These are phyloP conservation scores for Apiospora arundinis DNA, from an alignment of 2,329 filamentous ascomycete genomes.

Conservation along the genomic window DNA sequence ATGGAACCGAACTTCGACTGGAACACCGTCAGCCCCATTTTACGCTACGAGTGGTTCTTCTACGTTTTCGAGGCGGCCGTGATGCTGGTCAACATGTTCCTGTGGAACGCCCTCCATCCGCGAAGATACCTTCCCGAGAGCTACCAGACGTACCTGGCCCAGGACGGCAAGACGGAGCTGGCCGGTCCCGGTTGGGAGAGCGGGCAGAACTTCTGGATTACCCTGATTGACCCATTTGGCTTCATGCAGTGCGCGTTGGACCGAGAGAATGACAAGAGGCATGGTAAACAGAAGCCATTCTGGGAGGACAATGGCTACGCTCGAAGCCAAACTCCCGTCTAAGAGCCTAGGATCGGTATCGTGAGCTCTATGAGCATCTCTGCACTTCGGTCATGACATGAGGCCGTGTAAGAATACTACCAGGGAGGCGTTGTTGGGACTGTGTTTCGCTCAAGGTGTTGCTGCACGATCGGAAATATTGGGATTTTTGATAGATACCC, in stretches of 20 bases:
- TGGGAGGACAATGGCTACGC: constrained; percentile 19
- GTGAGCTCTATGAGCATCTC: not conserved
- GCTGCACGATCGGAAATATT: not conserved
- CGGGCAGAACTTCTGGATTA: constrained; percentile 31
- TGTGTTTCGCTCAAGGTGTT: not conserved
- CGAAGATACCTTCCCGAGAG: constrained; percentile 45
- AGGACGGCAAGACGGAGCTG: constrained; percentile 45
- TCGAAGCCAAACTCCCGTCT: not conserved
- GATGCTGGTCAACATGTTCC: constrained; percentile 46
- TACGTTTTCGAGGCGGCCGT: constrained; percentile 50
- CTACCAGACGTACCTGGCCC: constrained; percentile 44
- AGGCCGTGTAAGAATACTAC: not conserved
- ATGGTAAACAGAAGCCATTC: constrained; percentile 28
- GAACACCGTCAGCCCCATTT: constrained; percentile 39
- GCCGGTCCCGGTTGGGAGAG: constrained; percentile 40
- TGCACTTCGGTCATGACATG: no score
- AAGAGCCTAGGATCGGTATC: not conserved
- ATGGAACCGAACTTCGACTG: constrained; percentile 39
- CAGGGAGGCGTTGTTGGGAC: not conserved
- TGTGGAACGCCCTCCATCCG: constrained; percentile 49
- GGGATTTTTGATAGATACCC: not conserved
- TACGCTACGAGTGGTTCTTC: constrained; percentile 53
- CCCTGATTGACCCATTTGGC: constrained; percentile 40
- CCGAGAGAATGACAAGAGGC: constrained; percentile 29
- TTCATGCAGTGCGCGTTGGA: constrained; percentile 21